A percentile compares a stretch with the other conserved stretches of the same genome.
phyloP scores from a whole-genome alignment of 2,329 filamentous ascomycete genomes.

The Harringtonia lauricola region DNA sequence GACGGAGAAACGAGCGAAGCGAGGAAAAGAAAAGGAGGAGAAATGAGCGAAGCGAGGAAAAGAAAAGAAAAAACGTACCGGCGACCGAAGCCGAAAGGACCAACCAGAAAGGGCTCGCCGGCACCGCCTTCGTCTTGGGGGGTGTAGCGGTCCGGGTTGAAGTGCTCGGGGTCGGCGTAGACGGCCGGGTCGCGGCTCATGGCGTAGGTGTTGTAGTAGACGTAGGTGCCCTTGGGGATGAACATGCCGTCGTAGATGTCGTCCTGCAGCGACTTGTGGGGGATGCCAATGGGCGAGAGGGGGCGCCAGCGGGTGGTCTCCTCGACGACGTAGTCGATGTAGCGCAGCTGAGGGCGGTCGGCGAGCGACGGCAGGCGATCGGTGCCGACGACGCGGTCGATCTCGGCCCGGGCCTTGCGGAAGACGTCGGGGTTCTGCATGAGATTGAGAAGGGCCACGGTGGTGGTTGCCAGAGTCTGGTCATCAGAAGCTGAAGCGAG shows the following conservation, averaged over 20 bases:
- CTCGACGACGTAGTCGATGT: conserved; percentile 29
- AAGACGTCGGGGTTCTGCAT: conserved; percentile 29
- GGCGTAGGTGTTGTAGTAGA: conserved; percentile 29
- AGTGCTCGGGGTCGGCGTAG: conserved; percentile 26
- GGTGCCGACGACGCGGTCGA: conserved; percentile 28
- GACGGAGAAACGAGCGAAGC: too few species aligned
- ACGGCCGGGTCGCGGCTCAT: conserved; percentile 33
- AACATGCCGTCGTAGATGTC: conserved; percentile 30
- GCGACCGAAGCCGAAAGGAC: conserved; percentile 40
- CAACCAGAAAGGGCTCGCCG: conserved; percentile 36
- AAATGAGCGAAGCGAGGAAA: too few species aligned
- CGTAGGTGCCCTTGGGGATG: conserved; percentile 31
- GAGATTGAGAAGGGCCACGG: conserved; percentile 27
- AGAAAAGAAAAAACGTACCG: too few species aligned
- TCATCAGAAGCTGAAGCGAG: neutral
- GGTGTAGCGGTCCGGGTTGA: conserved; percentile 29
- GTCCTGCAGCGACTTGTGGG: conserved; percentile 28
- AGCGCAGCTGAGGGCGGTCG: conserved; percentile 27
- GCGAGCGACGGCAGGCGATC: conserved; percentile 25
- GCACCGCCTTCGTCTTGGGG: conserved; percentile 19
- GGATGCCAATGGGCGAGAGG: conserved; percentile 24
- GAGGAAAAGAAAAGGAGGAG: too few species aligned
- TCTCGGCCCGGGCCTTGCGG: conserved; percentile 25
- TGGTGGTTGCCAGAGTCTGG: conserved; percentile 18
- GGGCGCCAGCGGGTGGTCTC: conserved; percentile 34